Evolutionary conservation across 2,329 filamentous ascomycete species (phyloP).

Genomic region (Colletotrichum magnum): DNA sequence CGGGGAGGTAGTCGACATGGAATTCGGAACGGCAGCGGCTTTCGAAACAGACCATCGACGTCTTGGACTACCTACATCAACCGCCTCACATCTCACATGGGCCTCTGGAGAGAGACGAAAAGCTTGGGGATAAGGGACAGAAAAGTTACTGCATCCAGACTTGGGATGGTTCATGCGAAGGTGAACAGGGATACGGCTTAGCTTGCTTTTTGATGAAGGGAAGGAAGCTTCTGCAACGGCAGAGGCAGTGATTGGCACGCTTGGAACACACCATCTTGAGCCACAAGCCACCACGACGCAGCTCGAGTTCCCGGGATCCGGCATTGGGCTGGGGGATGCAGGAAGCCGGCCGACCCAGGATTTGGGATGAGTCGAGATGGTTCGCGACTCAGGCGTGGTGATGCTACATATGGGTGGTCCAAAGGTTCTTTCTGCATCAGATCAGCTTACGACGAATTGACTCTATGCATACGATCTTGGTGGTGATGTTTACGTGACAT

Average conservation of each 20-base stretch:
- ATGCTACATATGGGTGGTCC: background rate
- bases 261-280: conserved; percentile 7
- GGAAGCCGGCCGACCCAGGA: background rate
- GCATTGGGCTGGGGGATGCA: conserved; percentile 12
- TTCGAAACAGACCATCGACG: background rate
- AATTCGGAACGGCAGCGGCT: no score
- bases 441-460: background rate
- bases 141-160: background rate
- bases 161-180: conserved; percentile 10
- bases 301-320: background rate
- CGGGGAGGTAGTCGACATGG: no score
- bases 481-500: background rate
- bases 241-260: conserved; percentile 24
- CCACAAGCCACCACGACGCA: conserved; percentile 22
- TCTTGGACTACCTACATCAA: background rate
- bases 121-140: background rate
- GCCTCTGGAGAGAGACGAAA: background rate
- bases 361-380: background rate
- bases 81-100: background rate
- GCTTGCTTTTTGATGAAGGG: background rate
- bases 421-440: background rate
- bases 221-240: background rate
- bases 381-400: background rate
- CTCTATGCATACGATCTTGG: background rate
- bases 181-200: background rate